These are phyloP conservation scores for Madurella mycetomatis DNA, from an alignment of 2,329 filamentous ascomycete genomes.

Conservation along the genomic window DNA sequence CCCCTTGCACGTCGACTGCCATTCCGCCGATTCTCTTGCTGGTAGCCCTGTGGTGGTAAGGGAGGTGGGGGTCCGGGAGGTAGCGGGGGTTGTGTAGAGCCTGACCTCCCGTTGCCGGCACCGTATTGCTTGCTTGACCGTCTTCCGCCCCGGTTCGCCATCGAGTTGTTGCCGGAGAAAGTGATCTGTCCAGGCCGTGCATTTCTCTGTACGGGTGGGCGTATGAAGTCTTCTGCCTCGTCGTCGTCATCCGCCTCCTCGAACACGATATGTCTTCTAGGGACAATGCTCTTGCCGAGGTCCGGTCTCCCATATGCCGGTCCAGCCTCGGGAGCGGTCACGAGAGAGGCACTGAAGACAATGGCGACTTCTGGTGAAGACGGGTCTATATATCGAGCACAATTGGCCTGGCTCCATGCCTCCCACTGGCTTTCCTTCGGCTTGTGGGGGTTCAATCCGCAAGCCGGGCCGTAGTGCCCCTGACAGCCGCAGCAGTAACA, in stretches of 20 bases:
- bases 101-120: not conserved
- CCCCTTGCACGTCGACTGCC: constrained; percentile 6
- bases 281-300: constrained; percentile 30
- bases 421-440: constrained; percentile 31
- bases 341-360: constrained; percentile 22
- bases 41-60: constrained; percentile 5
- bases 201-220: constrained; percentile 32
- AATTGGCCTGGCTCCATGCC: constrained; percentile 51
- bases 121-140: constrained; percentile 9
- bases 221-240: constrained; percentile 36
- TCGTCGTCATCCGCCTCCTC: constrained; percentile 45
- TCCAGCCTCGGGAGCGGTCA: not conserved
- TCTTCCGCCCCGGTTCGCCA: not conserved
- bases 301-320: constrained; percentile 16
- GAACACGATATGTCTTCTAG: constrained; percentile 38
- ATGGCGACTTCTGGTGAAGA: constrained; percentile 39
- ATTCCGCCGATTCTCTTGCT: constrained; percentile 1
- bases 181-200: constrained; percentile 29
- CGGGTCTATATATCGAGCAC: constrained; percentile 46
- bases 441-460: constrained; percentile 32
- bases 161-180: constrained; percentile 9
- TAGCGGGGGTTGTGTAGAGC: constrained; percentile 15
- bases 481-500: constrained; percentile 54
- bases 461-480: constrained; percentile 56
- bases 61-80: constrained; percentile 22